Base-by-base conservation (phyloP, 441 rosid genomes). In the Breynia disticha region DNA sequence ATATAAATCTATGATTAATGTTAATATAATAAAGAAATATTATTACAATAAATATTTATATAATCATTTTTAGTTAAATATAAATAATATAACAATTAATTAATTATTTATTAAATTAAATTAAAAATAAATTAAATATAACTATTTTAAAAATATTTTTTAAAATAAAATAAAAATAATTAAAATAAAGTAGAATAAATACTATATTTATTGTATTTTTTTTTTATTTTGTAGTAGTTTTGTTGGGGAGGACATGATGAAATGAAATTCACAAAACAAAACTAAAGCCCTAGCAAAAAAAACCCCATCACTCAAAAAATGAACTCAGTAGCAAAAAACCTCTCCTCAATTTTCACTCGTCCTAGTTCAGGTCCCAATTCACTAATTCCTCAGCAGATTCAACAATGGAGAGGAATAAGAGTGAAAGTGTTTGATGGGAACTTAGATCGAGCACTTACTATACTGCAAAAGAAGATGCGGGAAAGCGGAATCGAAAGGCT, bases 401-500 rank as follows among this genome's bases (percentile, higher is more conserved):
- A 83, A 48, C 96, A 83, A 32, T 73, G 70, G 72, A 54, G 96
- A 55, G 93, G 95, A 61, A 91, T 91, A 19, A 60, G 96, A 19
- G 95, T 85, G 69, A 76, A 76, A 80, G 95, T 87, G 14, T 0
- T 18, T 11, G 28, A 74, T 9, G 87, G 90, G 21, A 80, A 83
- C 65, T 63, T 90, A 55, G 98, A 90, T 51, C 74, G 57, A 35
- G 95, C 95, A 20, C 72, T 91, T 56, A 18, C 63, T 32, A 3
- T 67, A 2, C 57, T 91, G 90, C 90, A 83, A 79, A 76, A 80
- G 65, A 70, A 71, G 78, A 90, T 90, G 96, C 74, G 66, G 19
- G 69, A 85, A 8, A 85, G 96, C 58, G 98, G 96, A 60, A 80
- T 87, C 48, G 98, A 90, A 60, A 67, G 98, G 67, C 63, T 87